A percentile compares a stretch with the other conserved stretches of the same genome.
Conservation (phyloP, 768 basidiomycete species). For the Mrakia blollopis region DNA sequence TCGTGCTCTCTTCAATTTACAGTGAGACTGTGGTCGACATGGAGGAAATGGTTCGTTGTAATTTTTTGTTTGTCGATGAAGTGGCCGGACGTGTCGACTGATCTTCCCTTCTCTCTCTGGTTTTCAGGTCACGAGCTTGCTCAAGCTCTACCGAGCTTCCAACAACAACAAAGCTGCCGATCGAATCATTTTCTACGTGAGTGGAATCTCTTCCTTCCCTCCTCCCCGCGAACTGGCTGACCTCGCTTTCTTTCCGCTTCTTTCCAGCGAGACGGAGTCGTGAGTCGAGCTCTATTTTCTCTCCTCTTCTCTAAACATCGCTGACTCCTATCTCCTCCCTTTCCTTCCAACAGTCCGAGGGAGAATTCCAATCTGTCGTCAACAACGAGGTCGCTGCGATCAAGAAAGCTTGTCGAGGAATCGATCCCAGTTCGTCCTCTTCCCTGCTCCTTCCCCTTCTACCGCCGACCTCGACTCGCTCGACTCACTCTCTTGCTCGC, state of each 20-base stretch:
- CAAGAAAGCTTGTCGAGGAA: slow-evolving; percentile 36
- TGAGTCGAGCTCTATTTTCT: not conserved
- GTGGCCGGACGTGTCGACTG: not conserved
- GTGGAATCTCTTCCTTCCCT: not conserved
- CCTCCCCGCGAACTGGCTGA: not conserved
- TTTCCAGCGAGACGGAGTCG: not conserved
- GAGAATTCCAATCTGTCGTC: slow-evolving; percentile 43
- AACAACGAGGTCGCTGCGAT: slow-evolving; percentile 42
- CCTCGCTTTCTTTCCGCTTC: not conserved
- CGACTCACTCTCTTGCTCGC: not conserved
- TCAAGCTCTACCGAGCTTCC: slow-evolving; percentile 39
- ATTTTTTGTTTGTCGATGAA: not conserved
- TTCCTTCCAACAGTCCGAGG: slow-evolving; percentile 38
- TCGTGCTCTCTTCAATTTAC: not conserved
- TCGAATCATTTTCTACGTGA: slow-evolving; percentile 42
- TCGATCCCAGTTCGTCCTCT: slow-evolving; percentile 31
- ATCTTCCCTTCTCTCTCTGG: not conserved
- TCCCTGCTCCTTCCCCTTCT: not conserved
- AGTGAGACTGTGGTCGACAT: slow-evolving; percentile 44
- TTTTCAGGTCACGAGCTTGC: slow-evolving; percentile 31
- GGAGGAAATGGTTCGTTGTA: slow-evolving; percentile 36
- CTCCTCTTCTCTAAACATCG: not conserved
- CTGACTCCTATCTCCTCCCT: not conserved
- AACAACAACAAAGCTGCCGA: slow-evolving; percentile 38
- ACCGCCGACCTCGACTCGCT: not conserved